Conservation (phyloP, 2,329 filamentous ascomycete genomes). For the Phialocephala subalpina region DNA sequence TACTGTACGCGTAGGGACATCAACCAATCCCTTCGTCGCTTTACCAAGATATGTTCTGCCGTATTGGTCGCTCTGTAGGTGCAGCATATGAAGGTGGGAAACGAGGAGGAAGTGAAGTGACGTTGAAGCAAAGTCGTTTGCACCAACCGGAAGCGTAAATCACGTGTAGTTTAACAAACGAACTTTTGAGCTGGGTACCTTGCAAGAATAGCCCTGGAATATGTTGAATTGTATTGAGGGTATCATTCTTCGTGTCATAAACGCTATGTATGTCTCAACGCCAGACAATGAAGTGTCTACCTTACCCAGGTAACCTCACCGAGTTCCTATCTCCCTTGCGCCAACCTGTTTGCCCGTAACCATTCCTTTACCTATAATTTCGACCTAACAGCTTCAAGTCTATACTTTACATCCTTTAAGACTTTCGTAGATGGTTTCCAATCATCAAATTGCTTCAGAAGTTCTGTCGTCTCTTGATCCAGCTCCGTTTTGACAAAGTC, state of each 20-base stretch:
- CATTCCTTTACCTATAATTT: conserved; percentile 60
- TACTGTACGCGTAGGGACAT: neutral
- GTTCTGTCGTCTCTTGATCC: conserved; percentile 75
- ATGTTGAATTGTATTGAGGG: neutral
- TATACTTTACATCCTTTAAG: conserved; percentile 94
- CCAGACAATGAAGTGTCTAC: conserved; percentile 2
- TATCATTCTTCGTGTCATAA: conserved; percentile 1
- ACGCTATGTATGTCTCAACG: conserved; percentile 6
- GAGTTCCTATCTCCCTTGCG: neutral
- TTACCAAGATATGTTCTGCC: neutral
- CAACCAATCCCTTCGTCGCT: neutral
- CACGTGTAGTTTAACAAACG: neutral
- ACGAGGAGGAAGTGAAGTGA: neutral
- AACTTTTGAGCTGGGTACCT: neutral
- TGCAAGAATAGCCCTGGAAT: neutral
- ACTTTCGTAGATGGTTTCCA: conserved; percentile 93
- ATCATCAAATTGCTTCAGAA: conserved; percentile 89
- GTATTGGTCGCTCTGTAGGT: neutral
- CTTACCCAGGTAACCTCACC: neutral
- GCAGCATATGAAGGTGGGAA: neutral
- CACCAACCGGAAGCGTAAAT: neutral
- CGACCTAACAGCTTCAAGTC: conserved; percentile 89
- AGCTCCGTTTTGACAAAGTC: conserved; percentile 86
- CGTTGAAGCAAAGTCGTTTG: neutral
- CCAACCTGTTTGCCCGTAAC: neutral